phyloP scores from a whole-genome alignment of 2,329 filamentous ascomycete genomes.

The Cadophora malorum region DNA sequence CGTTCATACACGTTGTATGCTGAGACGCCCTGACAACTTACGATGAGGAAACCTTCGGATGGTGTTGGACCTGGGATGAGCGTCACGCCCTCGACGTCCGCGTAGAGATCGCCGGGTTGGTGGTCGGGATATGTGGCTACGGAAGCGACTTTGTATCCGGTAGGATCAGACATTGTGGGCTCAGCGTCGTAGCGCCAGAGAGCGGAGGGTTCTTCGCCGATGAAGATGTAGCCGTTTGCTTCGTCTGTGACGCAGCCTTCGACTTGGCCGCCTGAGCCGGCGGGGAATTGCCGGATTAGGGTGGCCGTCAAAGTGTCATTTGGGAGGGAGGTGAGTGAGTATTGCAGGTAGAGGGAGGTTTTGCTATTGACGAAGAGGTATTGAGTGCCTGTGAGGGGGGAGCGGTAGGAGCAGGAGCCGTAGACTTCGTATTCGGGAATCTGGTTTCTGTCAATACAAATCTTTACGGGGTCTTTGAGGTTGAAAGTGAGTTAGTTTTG shows the following conservation, averaged over 20 bases:
- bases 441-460: neutral
- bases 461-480: no score
- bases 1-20: conserved; percentile 17
- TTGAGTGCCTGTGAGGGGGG: neutral
- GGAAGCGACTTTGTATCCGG: conserved; percentile 5
- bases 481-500: no score
- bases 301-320: neutral
- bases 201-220: conserved; percentile 12
- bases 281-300: conserved; percentile 5
- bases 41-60: conserved; percentile 1
- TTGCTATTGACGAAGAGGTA: conserved; percentile 21
- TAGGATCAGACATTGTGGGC: neutral
- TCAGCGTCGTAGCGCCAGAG: conserved; percentile 19
- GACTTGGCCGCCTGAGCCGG: conserved; percentile 16
- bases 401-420: conserved; percentile 16
- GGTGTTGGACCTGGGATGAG: conserved; percentile 9
- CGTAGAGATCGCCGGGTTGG: conserved; percentile 5
- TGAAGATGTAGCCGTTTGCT: conserved; percentile 12
- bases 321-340: neutral
- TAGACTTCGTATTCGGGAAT: conserved; percentile 2
- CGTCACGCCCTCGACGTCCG: conserved; percentile 19
- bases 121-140: conserved; percentile 16
- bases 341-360: conserved; percentile 8
- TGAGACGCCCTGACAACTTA: conserved; percentile 18
- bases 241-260: conserved; percentile 17